These are phyloP conservation scores for Alternaria burnsii DNA, from an alignment of 2,329 filamentous ascomycete species.

Conservation along the genomic window DNA sequence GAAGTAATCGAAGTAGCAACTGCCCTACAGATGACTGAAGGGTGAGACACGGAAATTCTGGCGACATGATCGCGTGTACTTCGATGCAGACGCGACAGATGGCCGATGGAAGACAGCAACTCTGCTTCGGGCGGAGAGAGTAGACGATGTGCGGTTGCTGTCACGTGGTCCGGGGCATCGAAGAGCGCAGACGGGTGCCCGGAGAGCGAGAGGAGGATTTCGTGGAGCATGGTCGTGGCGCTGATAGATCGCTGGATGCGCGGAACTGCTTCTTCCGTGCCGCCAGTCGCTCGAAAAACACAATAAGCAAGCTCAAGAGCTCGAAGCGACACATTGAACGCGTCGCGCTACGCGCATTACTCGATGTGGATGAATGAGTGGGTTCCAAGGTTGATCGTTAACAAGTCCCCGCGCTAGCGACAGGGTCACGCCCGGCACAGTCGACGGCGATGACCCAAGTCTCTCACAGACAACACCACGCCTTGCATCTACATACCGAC, in stretches of 20 bases:
- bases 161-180: slow-evolving; percentile 57
- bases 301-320: slow-evolving; percentile 46
- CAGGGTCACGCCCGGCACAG: not conserved
- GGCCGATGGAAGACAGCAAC: slow-evolving; percentile 78
- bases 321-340: slow-evolving; percentile 50
- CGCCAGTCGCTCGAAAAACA: slow-evolving; percentile 36
- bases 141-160: slow-evolving; percentile 53
- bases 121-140: slow-evolving; percentile 82
- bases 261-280: slow-evolving; percentile 21
- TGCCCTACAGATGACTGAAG: slow-evolving; percentile 85
- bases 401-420: slow-evolving; percentile 19
- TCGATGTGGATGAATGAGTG: slow-evolving; percentile 20
- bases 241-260: slow-evolving; percentile 14
- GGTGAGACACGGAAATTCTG: slow-evolving; percentile 73
- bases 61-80: slow-evolving; percentile 73
- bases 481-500: not conserved
- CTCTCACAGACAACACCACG: not conserved
- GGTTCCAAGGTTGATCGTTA: slow-evolving; percentile 15
- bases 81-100: slow-evolving; percentile 80
- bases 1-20: slow-evolving; percentile 80
- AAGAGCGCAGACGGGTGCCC: slow-evolving; percentile 92
- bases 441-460: not conserved
- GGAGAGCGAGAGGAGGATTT: slow-evolving; percentile 95
- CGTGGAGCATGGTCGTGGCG: slow-evolving; percentile 83
- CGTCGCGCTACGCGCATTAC: slow-evolving; percentile 28